Conservation (phyloP, 495 filamentous ascomycete species). For the Trichoderma virens region DNA sequence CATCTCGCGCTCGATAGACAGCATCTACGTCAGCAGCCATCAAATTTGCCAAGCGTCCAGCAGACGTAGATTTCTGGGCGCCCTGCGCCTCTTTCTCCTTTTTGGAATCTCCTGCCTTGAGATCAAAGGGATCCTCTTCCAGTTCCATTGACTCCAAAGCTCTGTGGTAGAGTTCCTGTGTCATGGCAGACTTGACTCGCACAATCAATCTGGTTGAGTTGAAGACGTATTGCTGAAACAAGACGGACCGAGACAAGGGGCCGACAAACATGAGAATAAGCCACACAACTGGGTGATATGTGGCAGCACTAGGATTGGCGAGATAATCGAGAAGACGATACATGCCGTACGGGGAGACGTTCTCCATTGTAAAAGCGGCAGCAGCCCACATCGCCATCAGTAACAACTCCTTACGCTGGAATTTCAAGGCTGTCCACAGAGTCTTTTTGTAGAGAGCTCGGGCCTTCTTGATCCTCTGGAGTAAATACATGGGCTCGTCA, state of each 20-base stretch:
- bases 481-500: conserved; percentile 37
- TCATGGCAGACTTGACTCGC: conserved; percentile 38
- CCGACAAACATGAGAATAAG: conserved; percentile 38
- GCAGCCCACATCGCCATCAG: conserved; percentile 32
- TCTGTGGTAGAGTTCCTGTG: conserved; percentile 44
- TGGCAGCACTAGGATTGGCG: conserved; percentile 24
- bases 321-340: conserved; percentile 37
- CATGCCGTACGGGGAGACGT: conserved; percentile 38
- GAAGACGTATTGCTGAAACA: conserved; percentile 43
- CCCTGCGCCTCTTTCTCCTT: conserved; percentile 19
- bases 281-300: conserved; percentile 36
- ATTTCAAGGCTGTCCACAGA: conserved; percentile 31
- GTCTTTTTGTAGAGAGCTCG: conserved; percentile 33
- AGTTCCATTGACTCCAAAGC: conserved; percentile 39
- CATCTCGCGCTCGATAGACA: conserved; percentile 33
- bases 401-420: conserved; percentile 30
- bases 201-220: conserved; percentile 38
- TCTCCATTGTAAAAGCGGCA: conserved; percentile 27
- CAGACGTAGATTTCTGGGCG: conserved; percentile 28
- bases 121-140: conserved; percentile 30
- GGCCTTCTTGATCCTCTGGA: conserved; percentile 29
- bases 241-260: conserved; percentile 32
- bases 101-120: not conserved
- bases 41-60: conserved; percentile 40
- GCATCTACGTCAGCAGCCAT: conserved; percentile 45